Base-by-base conservation (phyloP, 2,329 filamentous ascomycete genomes). In the Xylaria sp. region DNA sequence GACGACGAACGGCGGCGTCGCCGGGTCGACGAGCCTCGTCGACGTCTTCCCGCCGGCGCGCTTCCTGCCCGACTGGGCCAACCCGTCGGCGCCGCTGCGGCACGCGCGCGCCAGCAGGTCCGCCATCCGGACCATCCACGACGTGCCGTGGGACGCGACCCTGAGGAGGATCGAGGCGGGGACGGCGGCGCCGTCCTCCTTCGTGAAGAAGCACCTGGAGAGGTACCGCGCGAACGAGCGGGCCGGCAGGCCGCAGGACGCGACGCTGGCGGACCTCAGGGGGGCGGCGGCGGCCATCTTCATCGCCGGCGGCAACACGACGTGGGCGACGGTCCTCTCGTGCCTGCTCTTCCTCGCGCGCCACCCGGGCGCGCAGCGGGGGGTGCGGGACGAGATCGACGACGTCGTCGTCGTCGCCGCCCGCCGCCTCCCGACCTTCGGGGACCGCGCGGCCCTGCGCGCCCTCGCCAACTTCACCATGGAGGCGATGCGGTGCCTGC, bases 271-370 rank as follows among this genome's bases (percentile, higher is more conserved):
- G 8, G 77, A 80, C 46, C 75, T 81, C 60, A 78, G 80, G 61
- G 78, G 78, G 11, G 78, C 78, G 4, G 73, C 77, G 0, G 78
- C 74, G 1, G 74, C 77, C 7, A 72, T 81, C 9, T 80, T 73
- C 60, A 74, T 76, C 37, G 78, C 78, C 13, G 78, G 78, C 9
- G 71, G 72, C 38, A 73, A 80, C 57, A 77, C 76, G 24, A 79
- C 76, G 2, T 76, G 70, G 73, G 69, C 70, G 42, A 75, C 73
- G 1, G 56, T 76, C 39, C 62, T 76, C 11, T 34, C 37, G 9
- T 45, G 40, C 19, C 38, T 52, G 44, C 40, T 48, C 8, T 42
- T 52, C 29, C 54, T 64, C 5, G 61, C 40, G 17, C 65, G 73
- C 11, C 67, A 75, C 56, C 78, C 75, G 1, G 69, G 71, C 2